Evolutionary conservation across 495 filamentous ascomycete species (phyloP).

Genomic region (Penicillium macrosclerotiorum): DNA sequence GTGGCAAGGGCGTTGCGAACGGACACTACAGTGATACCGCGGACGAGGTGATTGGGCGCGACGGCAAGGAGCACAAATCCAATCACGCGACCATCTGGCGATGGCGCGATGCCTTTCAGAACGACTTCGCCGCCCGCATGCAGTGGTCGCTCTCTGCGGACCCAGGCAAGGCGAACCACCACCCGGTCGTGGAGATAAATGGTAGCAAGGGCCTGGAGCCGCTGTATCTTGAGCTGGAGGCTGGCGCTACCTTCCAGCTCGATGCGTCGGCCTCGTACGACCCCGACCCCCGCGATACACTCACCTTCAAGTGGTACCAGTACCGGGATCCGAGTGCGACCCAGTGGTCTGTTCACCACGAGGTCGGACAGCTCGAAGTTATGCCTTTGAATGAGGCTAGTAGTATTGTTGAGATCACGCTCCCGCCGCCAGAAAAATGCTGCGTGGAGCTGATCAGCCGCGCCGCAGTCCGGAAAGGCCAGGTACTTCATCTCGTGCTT

Average conservation of each 20-base stretch:
- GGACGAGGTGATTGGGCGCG: conserved; percentile 37
- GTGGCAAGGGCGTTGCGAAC: conserved; percentile 8
- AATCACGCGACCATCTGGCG: conserved; percentile 52
- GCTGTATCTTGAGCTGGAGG: conserved; percentile 29
- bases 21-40: conserved; percentile 40
- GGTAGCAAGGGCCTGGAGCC: conserved; percentile 27
- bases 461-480: conserved; percentile 20
- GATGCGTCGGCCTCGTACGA: conserved; percentile 44
- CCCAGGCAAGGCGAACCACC: conserved; percentile 35
- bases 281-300: conserved; percentile 33
- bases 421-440: conserved; percentile 33
- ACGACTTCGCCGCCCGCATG: conserved; percentile 50
- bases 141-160: conserved; percentile 41
- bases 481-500: conserved; percentile 38
- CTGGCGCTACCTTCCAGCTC: conserved; percentile 33
- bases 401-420: conserved; percentile 28
- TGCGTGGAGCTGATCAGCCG: conserved; percentile 30
- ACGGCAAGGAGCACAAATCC: conserved; percentile 32
- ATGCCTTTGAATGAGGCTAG: conserved; percentile 19
- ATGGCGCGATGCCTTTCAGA: conserved; percentile 48
- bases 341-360: conserved; percentile 35
- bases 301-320: conserved; percentile 49
- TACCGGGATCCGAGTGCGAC: conserved; percentile 42
- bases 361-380: conserved; percentile 37
- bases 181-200: conserved; percentile 42